A percentile compares a stretch with the other conserved stretches of the same genome.
phyloP scores from a whole-genome alignment of 805 yeast genomes.

The Hanseniaspora singularis region DNA sequence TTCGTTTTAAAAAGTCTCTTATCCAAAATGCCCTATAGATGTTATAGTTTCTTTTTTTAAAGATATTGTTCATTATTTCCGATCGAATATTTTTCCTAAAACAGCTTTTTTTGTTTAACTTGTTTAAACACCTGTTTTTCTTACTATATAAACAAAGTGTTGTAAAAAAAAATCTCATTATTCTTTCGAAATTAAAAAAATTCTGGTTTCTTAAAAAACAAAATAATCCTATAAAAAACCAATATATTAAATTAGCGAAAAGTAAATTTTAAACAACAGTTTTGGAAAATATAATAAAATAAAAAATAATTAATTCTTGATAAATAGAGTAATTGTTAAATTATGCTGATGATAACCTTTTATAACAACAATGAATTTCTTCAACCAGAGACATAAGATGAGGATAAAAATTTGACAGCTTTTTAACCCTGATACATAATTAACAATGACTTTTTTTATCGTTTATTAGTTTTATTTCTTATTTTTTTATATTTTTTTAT shows the following conservation, averaged over 20 bases:
- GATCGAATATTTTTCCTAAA: no score
- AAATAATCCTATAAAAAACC: no score
- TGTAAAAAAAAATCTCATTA: no score
- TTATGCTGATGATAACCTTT: slow-evolving; percentile 15
- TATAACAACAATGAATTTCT: slow-evolving; percentile 17
- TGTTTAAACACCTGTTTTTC: not conserved
- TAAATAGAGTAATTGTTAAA: no score
- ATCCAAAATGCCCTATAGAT: not conserved
- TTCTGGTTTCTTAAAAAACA: no score
- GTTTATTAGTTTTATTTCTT: not conserved
- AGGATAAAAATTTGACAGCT: slow-evolving; percentile 17
- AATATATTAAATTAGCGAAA: no score
- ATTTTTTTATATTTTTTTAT: not conserved
- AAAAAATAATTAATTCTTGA: no score
- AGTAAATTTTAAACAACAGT: not conserved
- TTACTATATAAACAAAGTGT: no score
- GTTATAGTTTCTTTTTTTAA: not conserved
- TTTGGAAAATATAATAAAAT: not conserved
- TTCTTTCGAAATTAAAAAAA: no score
- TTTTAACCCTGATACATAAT: slow-evolving; percentile 16
- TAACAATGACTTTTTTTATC: not conserved
- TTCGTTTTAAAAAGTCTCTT: not conserved
- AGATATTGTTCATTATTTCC: not conserved
- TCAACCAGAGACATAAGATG: slow-evolving; percentile 15
- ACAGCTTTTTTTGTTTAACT: not conserved